Percentiles rank a stretch among this genome's conserved stretches.
Conservation (phyloP, 2,329 filamentous ascomycete genomes). For the Hypoxylon sp. region DNA sequence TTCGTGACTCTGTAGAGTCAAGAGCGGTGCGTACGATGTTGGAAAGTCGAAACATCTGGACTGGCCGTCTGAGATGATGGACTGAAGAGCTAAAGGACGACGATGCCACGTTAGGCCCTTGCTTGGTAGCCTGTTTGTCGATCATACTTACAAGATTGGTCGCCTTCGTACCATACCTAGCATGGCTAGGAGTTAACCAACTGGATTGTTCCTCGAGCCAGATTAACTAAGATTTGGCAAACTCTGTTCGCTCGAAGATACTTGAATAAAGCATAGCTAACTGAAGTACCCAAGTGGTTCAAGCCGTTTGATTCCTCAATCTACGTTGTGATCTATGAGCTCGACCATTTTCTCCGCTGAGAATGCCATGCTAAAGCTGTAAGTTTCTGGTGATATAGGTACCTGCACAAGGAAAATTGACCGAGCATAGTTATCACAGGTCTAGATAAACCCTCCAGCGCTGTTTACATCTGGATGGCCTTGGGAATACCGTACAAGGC, state of each 20-base stretch:
- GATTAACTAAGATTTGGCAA: background rate
- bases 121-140: background rate
- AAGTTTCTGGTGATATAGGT: too few relatives aligned
- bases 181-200: background rate
- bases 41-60: background rate
- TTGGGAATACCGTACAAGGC: background rate
- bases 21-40: background rate
- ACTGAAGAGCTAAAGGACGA: background rate
- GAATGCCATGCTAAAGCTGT: too few relatives aligned
- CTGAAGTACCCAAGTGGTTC: background rate
- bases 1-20: background rate
- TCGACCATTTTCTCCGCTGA: background rate
- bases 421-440: too few relatives aligned
- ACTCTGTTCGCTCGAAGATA: background rate
- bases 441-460: too few relatives aligned
- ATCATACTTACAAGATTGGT: background rate
- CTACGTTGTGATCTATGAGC: background rate
- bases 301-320: background rate
- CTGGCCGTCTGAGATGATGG: slow-evolving; percentile 1
- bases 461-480: background rate
- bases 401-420: too few relatives aligned
- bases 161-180: too few relatives aligned
- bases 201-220: background rate
- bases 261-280: background rate
- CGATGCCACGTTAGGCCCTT: background rate